Base-by-base conservation (phyloP, 2,329 filamentous ascomycete species). In the Diaporthe ilicicola region DNA sequence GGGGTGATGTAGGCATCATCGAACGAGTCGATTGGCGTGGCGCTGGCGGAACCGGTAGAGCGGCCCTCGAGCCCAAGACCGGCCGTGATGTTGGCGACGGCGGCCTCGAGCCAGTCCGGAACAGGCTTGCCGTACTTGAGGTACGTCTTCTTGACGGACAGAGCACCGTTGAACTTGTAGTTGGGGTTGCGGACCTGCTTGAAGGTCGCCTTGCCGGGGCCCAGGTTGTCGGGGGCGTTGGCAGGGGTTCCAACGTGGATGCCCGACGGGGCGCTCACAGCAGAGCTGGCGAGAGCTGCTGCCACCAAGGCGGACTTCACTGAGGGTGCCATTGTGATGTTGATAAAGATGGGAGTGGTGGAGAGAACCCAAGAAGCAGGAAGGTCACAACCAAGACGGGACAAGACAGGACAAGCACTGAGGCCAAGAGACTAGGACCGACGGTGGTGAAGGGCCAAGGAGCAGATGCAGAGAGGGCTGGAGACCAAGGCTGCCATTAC, bases 1-100 rank as follows among this genome's bases (percentile, higher is more conserved):
- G 78, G 78, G 24, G 74, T 77, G 32, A 81, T 56, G 62, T 81
- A 81, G 53, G 80, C 78, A 24, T 75, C 75, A 27, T 81, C 79
- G 44, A 77, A 77, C 50, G 46, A 56, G 39, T 73, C 72, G 50
- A 70, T 70, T 44, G 73, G 73, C 3, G 68, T 71, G 10, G 74
- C 67, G 1, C 54, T 22, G 15, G 72, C 75, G 13, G 72, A 71
- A 15, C 75, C 76, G 2, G 42, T 74, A 32, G 50, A 53, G 15
- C 73, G 68, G 19, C 70, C 67, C 22, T n/a, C n/a, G 22, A 71
- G 24, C 12, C 50, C 39, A 8, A 65, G 48, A 32, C 56, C 53
- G n/a, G 44, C 27, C 9, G 66, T 69, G 64, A 61, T 39, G 48
- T 59, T 67, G 22, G 48, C 59, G 13, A 74, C 68, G 34, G 73